These are phyloP conservation scores for Ramaria sp. DNA, from an alignment of 768 basidiomycete genomes.

Conservation along the genomic window DNA sequence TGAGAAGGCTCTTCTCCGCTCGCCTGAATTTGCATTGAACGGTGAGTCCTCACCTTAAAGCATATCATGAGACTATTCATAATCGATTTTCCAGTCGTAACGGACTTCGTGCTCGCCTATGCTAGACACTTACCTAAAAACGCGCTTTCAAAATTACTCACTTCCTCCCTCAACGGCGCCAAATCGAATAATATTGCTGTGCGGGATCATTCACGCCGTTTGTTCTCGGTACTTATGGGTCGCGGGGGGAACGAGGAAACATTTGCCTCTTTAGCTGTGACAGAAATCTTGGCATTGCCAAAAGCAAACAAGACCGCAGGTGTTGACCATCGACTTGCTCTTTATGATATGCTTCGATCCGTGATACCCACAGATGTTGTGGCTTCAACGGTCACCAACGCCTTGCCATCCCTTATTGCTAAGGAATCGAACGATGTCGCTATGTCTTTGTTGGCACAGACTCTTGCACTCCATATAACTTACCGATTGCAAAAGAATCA, in stretches of 20 bases:
- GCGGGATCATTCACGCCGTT: conserved; percentile 39
- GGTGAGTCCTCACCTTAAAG: conserved; percentile 28
- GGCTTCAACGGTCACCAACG: conserved; percentile 34
- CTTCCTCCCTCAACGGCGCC: conserved; percentile 50
- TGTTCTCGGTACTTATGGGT: conserved; percentile 41
- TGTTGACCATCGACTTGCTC: conserved; percentile 69
- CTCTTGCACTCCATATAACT: conserved; percentile 49
- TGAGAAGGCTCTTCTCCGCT: conserved; percentile 72
- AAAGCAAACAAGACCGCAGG: conserved; percentile 79
- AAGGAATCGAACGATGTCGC: conserved; percentile 79
- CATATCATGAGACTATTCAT: not conserved
- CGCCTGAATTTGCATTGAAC: conserved; percentile 66
- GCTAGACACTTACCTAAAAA: conserved; percentile 35
- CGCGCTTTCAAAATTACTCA: conserved; percentile 42
- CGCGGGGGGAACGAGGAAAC: conserved; percentile 27
- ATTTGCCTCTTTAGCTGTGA: conserved; percentile 31
- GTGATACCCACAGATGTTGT: conserved; percentile 38
- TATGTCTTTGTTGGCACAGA: conserved; percentile 37
- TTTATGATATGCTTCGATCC: conserved; percentile 67
- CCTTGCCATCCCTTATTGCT: conserved; percentile 32
- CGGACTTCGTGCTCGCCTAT: conserved; percentile 48
- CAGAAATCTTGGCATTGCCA: conserved; percentile 64
- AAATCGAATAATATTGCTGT: conserved; percentile 64
- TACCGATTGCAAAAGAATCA: conserved; percentile 35
- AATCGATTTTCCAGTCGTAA: conserved; percentile 31